These are phyloP conservation scores for Boletus pseudo-olivaceus DNA, from an alignment of 768 basidiomycete genomes.

Conservation along the genomic window DNA sequence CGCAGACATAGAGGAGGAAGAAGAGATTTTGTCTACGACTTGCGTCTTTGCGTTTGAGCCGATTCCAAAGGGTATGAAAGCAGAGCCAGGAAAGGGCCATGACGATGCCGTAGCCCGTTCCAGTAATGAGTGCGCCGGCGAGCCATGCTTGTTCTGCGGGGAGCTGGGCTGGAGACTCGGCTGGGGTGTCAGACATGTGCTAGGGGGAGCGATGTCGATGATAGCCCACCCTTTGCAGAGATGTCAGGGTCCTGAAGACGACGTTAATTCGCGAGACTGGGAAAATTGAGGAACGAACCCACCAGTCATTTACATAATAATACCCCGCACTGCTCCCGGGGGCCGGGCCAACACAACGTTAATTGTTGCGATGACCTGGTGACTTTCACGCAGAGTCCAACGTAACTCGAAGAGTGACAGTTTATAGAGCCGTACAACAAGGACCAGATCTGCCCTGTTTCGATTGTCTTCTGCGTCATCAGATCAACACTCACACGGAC, in stretches of 20 bases:
- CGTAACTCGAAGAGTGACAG: too few relatives aligned
- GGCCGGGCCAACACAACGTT: too few relatives aligned
- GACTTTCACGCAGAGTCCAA: too few relatives aligned
- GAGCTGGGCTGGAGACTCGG: slow-evolving; percentile 17
- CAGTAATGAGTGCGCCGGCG: slow-evolving; percentile 25
- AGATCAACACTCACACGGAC: neutral
- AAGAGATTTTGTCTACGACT: slow-evolving; percentile 14
- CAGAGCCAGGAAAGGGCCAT: slow-evolving; percentile 24
- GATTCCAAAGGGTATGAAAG: slow-evolving; percentile 15
- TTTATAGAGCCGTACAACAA: neutral
- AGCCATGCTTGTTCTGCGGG: slow-evolving; percentile 29
- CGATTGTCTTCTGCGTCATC: neutral
- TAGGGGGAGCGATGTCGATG: neutral
- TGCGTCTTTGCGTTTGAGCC: slow-evolving; percentile 13
- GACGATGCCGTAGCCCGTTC: slow-evolving; percentile 27
- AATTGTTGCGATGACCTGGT: neutral
- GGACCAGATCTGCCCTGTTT: neutral
- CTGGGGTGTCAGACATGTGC: slow-evolving; percentile 19
- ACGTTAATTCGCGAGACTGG: too few relatives aligned
- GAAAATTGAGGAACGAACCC: too few relatives aligned
- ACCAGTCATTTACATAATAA: too few relatives aligned
- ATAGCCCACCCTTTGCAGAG: slow-evolving; percentile 2
- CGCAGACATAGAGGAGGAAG: slow-evolving; percentile 23
- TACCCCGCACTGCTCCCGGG: too few relatives aligned
- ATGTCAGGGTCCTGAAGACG: neutral